phyloP scores from a whole-genome alignment of 2,329 filamentous ascomycete genomes.

The Elsinoe australis region DNA sequence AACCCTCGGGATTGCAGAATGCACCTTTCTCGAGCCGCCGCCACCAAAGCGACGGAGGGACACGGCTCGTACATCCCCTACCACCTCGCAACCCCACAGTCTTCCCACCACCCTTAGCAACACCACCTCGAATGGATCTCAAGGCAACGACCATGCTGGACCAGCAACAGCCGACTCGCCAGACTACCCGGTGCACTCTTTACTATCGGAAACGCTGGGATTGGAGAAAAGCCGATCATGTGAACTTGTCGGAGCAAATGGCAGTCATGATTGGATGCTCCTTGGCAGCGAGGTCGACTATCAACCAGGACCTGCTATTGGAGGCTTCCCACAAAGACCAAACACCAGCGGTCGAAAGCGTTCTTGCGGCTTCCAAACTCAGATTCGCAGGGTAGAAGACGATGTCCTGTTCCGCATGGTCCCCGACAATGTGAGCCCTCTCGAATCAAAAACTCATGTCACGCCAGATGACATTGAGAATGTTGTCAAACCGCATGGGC shows the following conservation, averaged over 20 bases:
- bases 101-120: conserved; percentile 17
- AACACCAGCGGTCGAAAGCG: no score
- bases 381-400: conserved; percentile 17
- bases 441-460: conserved; percentile 36
- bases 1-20: conserved; percentile 62
- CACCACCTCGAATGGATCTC: conserved; percentile 1
- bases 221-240: conserved; percentile 27
- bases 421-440: conserved; percentile 35
- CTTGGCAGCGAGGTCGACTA: neutral
- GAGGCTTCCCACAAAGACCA: conserved; percentile 3
- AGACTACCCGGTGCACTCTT: conserved; percentile 58
- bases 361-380: neutral
- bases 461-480: conserved; percentile 59
- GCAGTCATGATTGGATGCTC: conserved; percentile 12
- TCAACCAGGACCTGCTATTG: conserved; percentile 15
- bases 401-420: conserved; percentile 57
- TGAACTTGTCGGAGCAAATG: conserved; percentile 26
- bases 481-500: conserved; percentile 62
- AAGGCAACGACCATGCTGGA: conserved; percentile 16
- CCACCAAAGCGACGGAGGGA: conserved; percentile 18
- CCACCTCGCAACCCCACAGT: neutral
- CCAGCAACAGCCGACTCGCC: conserved; percentile 59
- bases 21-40: conserved; percentile 54
- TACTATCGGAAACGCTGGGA: conserved; percentile 56
- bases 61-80: neutral